Evolutionary conservation across 1,284 basidiomycete species (phyloP), one percentile per base, ranked within the genome.

Genomic region (Ceraceosorus bombacis): DNA sequence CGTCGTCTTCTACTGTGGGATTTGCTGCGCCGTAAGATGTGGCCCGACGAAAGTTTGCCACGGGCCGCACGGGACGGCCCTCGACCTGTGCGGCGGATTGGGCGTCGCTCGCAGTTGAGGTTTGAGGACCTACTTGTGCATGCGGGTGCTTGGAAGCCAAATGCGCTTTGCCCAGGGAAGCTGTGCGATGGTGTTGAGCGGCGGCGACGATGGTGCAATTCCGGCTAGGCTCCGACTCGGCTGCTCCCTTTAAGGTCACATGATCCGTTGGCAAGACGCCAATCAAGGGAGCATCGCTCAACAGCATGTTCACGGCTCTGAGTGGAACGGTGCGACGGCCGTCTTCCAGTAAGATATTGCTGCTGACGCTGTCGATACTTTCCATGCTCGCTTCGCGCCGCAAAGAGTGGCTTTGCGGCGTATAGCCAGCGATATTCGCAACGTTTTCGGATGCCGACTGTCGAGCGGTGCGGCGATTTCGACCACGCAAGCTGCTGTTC

Each of bases 281-380:
- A 27, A 27, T 49, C 12, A 53, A 53, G n/a, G 62, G 55, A 13
- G 62, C 53, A 0, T 67, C 65, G 17, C 70, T 70, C n/a, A 73
- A 61, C 48, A 73, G 60, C 0, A 65, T 62, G 5, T 58, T 57
- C 5, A 71, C 62, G 2, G 66, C 60, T 15, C 58, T 15, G 41
- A 40, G 10, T 37, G 17, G 5, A 56, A 13, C 27, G 60, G 50
- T 13, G 36, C 17, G n/a, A 48, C 53, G 3, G 55, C 46, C 46
- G 60, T 48, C 6, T n/a, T 9, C 13, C 36, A 27, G 1, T 10
- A 52, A 17, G 13, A 52, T 40, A 41, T 36, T 64, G 53, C 67
- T 72, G 40, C 64, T 64, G 54, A 73, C 64, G 63, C 66, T 71
- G 54, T 69, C 69, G 4, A 73, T 53, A 49, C 70, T 71, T 57